Evolutionary conservation across 2,329 filamentous ascomycete genomes (phyloP).

Genomic region (Colletotrichum trifolii): DNA sequence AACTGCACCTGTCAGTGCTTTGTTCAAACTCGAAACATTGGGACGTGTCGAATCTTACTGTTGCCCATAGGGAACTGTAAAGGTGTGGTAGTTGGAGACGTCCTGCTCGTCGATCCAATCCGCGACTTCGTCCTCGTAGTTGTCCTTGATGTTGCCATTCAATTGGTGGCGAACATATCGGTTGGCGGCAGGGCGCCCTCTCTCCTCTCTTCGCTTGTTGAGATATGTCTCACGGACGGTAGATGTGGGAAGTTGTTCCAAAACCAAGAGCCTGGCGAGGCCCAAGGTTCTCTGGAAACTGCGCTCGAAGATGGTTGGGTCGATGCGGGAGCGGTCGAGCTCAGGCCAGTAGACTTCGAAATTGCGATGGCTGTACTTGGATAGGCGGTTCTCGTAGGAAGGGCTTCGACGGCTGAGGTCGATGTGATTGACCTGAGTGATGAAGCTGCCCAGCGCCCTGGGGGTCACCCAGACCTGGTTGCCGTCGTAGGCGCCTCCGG

Average conservation of each 20-base stretch:
- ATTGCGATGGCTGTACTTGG: slow-evolving; percentile 85
- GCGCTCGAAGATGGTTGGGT: slow-evolving; percentile 88
- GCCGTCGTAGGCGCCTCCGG: slow-evolving; percentile 84
- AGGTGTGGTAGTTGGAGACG: slow-evolving; percentile 82
- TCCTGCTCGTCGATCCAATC: slow-evolving; percentile 85
- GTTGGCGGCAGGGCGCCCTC: slow-evolving; percentile 72
- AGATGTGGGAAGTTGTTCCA: slow-evolving; percentile 80
- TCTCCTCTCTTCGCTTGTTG: slow-evolving; percentile 75
- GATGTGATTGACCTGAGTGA: slow-evolving; percentile 84
- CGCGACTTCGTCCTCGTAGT: slow-evolving; percentile 81
- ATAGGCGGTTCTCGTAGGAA: slow-evolving; percentile 87
- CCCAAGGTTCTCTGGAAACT: slow-evolving; percentile 81
- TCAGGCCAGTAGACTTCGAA: slow-evolving; percentile 87
- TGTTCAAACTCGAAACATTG: neutral
- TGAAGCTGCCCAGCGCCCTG: slow-evolving; percentile 79
- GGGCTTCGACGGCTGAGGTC: slow-evolving; percentile 84
- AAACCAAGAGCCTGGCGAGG: slow-evolving; percentile 80
- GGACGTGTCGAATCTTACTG: slow-evolving; percentile 41
- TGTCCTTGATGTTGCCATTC: slow-evolving; percentile 79
- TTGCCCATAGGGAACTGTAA: slow-evolving; percentile 75
- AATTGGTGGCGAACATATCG: slow-evolving; percentile 56
- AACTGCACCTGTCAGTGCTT: slow-evolving; percentile 41
- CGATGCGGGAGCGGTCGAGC: slow-evolving; percentile 78
- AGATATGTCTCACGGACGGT: slow-evolving; percentile 77
- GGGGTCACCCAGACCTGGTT: slow-evolving; percentile 83